These are phyloP conservation scores for Pleurotus platypus DNA, from an alignment of 768 basidiomycete species.

Conservation along the genomic window DNA sequence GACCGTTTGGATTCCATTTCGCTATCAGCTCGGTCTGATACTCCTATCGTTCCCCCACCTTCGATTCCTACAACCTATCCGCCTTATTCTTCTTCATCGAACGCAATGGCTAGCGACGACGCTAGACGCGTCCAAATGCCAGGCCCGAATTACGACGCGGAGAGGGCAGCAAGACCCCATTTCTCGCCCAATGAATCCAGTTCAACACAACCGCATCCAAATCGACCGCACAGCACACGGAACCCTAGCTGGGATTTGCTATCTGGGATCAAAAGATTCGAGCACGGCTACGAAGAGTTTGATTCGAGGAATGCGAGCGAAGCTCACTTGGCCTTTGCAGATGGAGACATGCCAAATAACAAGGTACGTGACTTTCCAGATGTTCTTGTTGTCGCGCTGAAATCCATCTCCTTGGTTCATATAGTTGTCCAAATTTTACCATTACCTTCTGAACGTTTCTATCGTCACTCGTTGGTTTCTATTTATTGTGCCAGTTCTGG, in stretches of 20 bases:
- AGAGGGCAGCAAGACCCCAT: conserved; percentile 16
- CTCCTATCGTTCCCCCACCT: not conserved
- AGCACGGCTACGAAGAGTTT: conserved; percentile 55
- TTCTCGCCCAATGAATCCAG: not conserved
- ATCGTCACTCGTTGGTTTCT: conserved; percentile 79
- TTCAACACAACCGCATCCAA: not conserved
- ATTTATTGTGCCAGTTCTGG: conserved; percentile 73
- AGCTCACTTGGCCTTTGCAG: conserved; percentile 51
- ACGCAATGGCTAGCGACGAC: not conserved
- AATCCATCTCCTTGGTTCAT: too few relatives aligned
- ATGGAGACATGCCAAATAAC: conserved; percentile 58
- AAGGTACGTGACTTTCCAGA: conserved; percentile 31
- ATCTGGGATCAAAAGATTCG: conserved; percentile 46
- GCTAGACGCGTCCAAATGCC: conserved; percentile 1
- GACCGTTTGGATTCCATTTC: conserved; percentile 4
- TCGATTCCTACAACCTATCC: conserved; percentile 2
- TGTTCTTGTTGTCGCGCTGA: not conserved
- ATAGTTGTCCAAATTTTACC: conserved; percentile 61
- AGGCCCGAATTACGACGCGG: conserved; percentile 15
- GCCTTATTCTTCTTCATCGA: not conserved
- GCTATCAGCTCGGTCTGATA: conserved; percentile 6
- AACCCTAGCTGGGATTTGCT: conserved; percentile 49
- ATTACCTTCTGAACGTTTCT: conserved; percentile 71
- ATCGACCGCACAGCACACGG: conserved; percentile 13
- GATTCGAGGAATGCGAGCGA: conserved; percentile 50